Evolutionary conservation across 345 rosid genomes (phyloP).

Genomic region (Anacardium occidentale): DNA sequence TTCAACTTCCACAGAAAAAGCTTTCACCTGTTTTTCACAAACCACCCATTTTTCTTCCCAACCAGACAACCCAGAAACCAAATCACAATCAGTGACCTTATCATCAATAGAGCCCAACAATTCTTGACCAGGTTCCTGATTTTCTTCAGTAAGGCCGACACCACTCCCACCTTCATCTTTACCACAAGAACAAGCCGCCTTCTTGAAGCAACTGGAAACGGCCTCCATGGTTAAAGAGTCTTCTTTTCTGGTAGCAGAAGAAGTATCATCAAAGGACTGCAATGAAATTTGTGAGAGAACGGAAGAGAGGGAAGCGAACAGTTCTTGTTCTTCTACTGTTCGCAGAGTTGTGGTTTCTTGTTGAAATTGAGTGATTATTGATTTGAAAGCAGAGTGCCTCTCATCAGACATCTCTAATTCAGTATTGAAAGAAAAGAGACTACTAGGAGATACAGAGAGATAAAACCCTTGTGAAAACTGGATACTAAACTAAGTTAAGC

Average conservation of each 20-base stretch:
- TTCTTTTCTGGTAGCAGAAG: conserved; percentile 20
- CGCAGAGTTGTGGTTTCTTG: conserved; percentile 20
- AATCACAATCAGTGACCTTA: conserved; percentile 18
- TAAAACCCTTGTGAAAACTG: not conserved
- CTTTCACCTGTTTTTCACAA: conserved; percentile 23
- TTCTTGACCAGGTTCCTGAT: conserved; percentile 28
- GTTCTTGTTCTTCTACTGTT: not conserved
- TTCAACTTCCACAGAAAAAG: conserved; percentile 10
- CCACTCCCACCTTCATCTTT: not conserved
- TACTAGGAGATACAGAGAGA: not conserved
- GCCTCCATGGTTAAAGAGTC: conserved; percentile 23
- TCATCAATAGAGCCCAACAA: conserved; percentile 7
- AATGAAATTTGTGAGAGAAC: conserved; percentile 6
- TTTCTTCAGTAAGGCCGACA: not conserved
- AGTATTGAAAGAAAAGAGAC: not conserved
- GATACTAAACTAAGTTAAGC: too few relatives aligned
- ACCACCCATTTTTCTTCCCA: not conserved
- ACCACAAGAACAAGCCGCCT: conserved; percentile 26
- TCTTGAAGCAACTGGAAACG: conserved; percentile 16
- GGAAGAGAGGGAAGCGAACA: conserved; percentile 6
- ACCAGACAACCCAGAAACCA: conserved; percentile 17
- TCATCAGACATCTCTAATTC: conserved; percentile 15
- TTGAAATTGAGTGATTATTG: conserved; percentile 20
- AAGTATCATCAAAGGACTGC: conserved; percentile 15
- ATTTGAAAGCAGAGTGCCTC: conserved; percentile 15